phyloP scores from a whole-genome alignment of 1,139 yeast species.

The Saccharomyces hybrid region DNA sequence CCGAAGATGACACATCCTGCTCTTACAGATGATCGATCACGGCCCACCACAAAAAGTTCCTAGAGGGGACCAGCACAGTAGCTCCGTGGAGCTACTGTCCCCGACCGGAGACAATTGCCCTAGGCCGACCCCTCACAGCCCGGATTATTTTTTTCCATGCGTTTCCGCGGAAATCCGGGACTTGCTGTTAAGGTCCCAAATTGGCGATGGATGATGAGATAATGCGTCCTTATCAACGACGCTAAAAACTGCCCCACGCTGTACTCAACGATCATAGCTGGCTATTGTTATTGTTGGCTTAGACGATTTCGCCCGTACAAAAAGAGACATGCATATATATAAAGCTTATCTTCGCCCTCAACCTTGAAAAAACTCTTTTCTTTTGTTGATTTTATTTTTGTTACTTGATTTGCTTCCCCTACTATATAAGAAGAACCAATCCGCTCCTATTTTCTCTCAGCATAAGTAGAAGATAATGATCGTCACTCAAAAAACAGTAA shows the following conservation, averaged over 20 bases:
- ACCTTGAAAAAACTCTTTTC: neutral
- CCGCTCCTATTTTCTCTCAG: neutral
- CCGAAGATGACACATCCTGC: neutral
- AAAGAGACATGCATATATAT: neutral
- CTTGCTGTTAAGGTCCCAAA: neutral
- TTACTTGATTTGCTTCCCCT: neutral
- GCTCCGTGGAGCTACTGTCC: neutral
- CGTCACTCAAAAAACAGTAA: neutral
- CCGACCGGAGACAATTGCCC: neutral
- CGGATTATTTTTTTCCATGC: neutral
- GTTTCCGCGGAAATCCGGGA: neutral
- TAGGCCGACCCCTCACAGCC: neutral
- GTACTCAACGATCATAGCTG: neutral
- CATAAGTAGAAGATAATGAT: neutral
- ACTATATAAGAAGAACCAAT: neutral
- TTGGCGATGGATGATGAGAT: neutral
- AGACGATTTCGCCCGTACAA: neutral
- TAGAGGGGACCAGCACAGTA: neutral
- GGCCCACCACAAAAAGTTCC: neutral
- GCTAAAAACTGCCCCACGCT: neutral
- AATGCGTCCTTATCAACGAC: neutral
- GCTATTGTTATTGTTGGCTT: neutral
- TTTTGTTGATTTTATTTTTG: neutral
- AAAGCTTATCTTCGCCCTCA: neutral
- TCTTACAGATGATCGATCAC: neutral